Evolutionary conservation across 129 eudicot genomes (phyloP).

Genomic region (Tagetes patula): DNA sequence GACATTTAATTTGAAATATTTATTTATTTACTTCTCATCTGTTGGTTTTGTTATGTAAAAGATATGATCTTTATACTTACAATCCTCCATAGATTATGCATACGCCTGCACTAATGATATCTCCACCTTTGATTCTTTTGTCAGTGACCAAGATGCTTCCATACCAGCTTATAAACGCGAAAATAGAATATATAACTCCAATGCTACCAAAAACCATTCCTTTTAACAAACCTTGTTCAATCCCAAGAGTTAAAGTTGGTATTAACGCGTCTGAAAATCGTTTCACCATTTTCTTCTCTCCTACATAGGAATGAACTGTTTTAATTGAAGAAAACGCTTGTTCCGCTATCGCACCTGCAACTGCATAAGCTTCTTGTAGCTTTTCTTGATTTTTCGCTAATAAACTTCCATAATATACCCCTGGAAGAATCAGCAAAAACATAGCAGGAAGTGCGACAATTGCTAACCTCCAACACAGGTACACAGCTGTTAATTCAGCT

Average conservation of each 20-base stretch:
- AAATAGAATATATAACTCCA: slow-evolving; percentile 35
- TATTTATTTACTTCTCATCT: neutral
- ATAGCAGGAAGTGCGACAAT: slow-evolving; percentile 34
- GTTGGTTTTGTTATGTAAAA: neutral
- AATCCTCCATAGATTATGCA: slow-evolving; percentile 40
- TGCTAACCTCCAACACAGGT: slow-evolving; percentile 42
- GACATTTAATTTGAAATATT: neutral
- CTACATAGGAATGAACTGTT: slow-evolving; percentile 40
- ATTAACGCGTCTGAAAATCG: slow-evolving; percentile 27
- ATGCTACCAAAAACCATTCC: slow-evolving; percentile 41
- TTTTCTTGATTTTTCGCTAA: slow-evolving; percentile 24
- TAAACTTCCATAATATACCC: slow-evolving; percentile 22
- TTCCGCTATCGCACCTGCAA: slow-evolving; percentile 40
- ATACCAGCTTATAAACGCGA: slow-evolving; percentile 37
- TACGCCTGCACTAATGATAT: slow-evolving; percentile 36
- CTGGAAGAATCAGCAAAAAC: slow-evolving; percentile 37
- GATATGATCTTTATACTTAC: slow-evolving; percentile 28
- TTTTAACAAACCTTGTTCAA: slow-evolving; percentile 39
- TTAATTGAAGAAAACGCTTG: slow-evolving; percentile 43
- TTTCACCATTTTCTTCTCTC: slow-evolving; percentile 28
- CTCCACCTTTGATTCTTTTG: slow-evolving; percentile 43
- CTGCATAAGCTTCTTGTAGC: slow-evolving; percentile 33
- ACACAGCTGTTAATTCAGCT: slow-evolving; percentile 27
- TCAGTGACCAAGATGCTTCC: slow-evolving; percentile 44
- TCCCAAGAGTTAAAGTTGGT: slow-evolving; percentile 26